These are phyloP conservation scores for Phanerochaete sordida DNA, from an alignment of 768 basidiomycete genomes.

Conservation along the genomic window DNA sequence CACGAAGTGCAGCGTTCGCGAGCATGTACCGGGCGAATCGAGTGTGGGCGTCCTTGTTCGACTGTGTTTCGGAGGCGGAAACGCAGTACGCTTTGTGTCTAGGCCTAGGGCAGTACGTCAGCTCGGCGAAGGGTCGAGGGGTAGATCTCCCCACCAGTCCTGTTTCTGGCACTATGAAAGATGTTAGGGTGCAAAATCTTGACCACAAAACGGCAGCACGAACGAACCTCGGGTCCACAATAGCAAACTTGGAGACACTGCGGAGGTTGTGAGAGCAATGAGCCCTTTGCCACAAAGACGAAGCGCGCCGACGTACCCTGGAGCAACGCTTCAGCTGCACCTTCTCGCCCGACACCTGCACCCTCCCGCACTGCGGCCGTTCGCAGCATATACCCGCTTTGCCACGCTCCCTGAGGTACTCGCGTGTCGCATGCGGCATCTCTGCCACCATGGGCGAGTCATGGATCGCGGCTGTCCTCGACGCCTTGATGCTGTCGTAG, in stretches of 20 bases:
- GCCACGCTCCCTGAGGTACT: background rate
- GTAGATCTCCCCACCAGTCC: background rate
- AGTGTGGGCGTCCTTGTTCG: background rate
- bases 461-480: background rate
- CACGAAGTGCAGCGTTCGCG: background rate
- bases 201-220: background rate
- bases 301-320: background rate
- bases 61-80: background rate
- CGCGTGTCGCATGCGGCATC: background rate
- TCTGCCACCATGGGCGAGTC: background rate
- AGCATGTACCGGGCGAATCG: conserved; percentile 1
- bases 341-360: background rate
- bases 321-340: background rate
- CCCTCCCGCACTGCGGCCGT: background rate
- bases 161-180: background rate
- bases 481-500: background rate
- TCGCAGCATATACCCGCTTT: conserved; percentile 2
- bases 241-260: conserved; percentile 2
- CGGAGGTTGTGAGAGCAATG: background rate
- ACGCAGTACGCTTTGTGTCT: conserved; percentile 1
- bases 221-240: background rate
- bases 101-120: background rate
- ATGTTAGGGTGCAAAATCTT: background rate
- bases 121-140: background rate
- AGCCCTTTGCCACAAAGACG: background rate